Base-by-base conservation (phyloP, 495 filamentous ascomycete genomes). In the Aspergillus saccharolyticus region DNA sequence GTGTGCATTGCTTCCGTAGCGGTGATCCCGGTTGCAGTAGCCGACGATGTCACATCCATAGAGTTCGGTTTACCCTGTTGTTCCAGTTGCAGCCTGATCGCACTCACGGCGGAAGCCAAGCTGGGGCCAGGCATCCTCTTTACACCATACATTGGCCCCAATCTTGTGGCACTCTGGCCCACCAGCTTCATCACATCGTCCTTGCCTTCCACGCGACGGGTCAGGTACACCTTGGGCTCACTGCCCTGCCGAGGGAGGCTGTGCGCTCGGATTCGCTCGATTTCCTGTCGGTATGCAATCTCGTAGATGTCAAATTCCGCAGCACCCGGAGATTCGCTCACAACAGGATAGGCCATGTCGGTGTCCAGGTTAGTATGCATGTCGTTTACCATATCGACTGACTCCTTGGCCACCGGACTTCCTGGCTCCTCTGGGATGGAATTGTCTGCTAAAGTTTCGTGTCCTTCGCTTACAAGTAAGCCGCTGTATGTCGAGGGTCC, bases 241-340 rank as follows among this genome's bases (percentile, higher is more conserved):
- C 55, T 65, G 57, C 53, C 63, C 56, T 59, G 61, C 25, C 63
- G 59, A 18, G 65, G 75, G 66, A 63, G 71, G 57, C 53, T 67
- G 61, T 58, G 72, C 45, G 65, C 60, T 14, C 75, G 64, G 64
- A 96, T 95, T 10, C 87, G 83, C 53, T 88, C 82, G 12, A 96
- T 80, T 75, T 96, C 90, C 49, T 84, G 76, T 43, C 87, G 82
- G 63, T 96, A 97, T 4, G 93, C 93, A 0, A 80, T 83, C 60
- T 96, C 90, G 66, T 96, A 97, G 45, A 96, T 85, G 61, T 92
- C 84, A 59, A 89, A 87, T 45, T 93, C 89, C 5, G 87, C 87
- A 8, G 84, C 86, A 1, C 84, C 83, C 9, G 91, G 92, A 9
- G 88, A 91, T 64, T 96, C 91, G 53, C 88, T 88, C 43, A 97